A percentile compares a stretch with the other conserved stretches of the same genome.
phyloP scores from a whole-genome alignment of 2,329 filamentous ascomycete species.

The Trichophyton verrucosum region DNA sequence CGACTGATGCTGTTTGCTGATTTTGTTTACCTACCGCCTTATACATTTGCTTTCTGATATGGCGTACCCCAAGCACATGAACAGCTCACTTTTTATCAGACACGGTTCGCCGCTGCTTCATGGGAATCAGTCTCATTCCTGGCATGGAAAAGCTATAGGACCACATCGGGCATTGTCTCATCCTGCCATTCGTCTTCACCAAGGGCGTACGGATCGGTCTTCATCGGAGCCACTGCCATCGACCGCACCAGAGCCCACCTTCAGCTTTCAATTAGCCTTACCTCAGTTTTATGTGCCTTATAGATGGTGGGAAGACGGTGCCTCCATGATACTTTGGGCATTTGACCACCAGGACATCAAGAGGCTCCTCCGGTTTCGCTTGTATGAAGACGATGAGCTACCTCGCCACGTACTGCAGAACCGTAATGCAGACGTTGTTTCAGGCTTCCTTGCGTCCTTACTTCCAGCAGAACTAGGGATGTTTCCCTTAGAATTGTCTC shows the following conservation, averaged over 20 bases:
- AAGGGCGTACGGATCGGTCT: not conserved
- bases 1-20: not conserved
- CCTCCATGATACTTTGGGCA: constrained; percentile 26
- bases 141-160: not conserved
- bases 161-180: not conserved
- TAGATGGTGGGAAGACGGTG: constrained; percentile 33
- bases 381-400: constrained; percentile 26
- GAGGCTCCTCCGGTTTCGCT: constrained; percentile 26
- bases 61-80: not conserved
- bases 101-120: not conserved
- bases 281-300: constrained; percentile 24
- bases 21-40: not conserved
- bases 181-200: not conserved
- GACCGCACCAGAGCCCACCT: not conserved
- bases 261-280: constrained; percentile 6
- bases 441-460: constrained; percentile 22
- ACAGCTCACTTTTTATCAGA: not conserved
- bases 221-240: not conserved
- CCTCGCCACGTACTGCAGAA: constrained; percentile 25
- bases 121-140: not conserved
- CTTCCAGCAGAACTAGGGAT: constrained; percentile 19
- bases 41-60: not conserved
- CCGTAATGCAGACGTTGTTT: constrained; percentile 24
- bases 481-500: constrained; percentile 21
- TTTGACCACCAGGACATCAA: constrained; percentile 28